Conservation (phyloP, 805 yeast species). For the Kluyveromyces aestuarii region DNA sequence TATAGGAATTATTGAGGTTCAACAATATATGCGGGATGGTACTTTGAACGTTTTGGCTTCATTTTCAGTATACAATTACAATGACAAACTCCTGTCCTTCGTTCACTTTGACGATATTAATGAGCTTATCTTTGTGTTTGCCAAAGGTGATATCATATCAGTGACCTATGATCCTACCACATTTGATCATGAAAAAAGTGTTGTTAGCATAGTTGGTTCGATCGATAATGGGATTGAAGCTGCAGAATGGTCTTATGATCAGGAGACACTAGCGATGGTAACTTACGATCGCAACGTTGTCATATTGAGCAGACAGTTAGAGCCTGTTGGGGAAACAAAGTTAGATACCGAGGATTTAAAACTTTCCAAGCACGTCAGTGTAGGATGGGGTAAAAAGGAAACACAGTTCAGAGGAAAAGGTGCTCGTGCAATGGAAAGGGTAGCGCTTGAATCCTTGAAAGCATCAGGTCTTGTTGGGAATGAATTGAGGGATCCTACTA, state of each 20-base stretch:
- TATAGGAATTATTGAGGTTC: constrained; percentile 58
- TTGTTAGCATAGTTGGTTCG: constrained; percentile 70
- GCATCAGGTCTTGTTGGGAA: constrained; percentile 59
- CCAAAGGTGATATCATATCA: constrained; percentile 65
- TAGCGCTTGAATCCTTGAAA: constrained; percentile 36
- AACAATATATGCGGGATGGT: constrained; percentile 62
- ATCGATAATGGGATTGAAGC: constrained; percentile 67
- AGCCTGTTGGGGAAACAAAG: constrained; percentile 60
- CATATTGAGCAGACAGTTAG: constrained; percentile 66
- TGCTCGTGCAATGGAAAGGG: constrained; percentile 69
- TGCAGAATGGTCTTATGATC: constrained; percentile 87
- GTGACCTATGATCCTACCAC: constrained; percentile 48
- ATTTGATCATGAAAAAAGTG: constrained; percentile 41
- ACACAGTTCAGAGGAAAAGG: constrained; percentile 96
- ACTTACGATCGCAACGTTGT: constrained; percentile 54
- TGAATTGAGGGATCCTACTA: constrained; percentile 80
- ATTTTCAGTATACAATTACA: constrained; percentile 38
- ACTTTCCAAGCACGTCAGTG: constrained; percentile 76
- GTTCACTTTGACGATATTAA: constrained; percentile 62
- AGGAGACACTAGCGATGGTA: constrained; percentile 67
- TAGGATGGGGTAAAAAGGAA: constrained; percentile 97
- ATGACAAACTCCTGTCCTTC: constrained; percentile 43
- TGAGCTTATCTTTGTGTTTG: constrained; percentile 57
- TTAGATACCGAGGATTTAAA: constrained; percentile 54
- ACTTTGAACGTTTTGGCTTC: constrained; percentile 48